These are phyloP conservation scores for Cruciata laevipes DNA, from an alignment of 257 asterid genomes.

Conservation along the genomic window DNA sequence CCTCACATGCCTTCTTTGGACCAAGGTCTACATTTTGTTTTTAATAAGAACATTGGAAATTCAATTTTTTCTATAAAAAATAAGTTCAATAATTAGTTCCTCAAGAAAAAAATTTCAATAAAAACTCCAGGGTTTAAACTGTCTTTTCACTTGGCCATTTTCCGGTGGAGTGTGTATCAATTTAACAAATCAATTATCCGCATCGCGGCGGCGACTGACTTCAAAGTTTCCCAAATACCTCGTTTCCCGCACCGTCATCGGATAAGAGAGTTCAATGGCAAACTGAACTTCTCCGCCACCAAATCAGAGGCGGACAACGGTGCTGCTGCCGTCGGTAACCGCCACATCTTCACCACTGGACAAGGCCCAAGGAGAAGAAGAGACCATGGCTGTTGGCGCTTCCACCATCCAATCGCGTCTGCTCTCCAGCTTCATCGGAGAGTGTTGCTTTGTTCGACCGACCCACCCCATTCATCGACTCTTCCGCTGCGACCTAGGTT, in stretches of 20 bases:
- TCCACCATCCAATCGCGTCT: constrained; percentile 58
- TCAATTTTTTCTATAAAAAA: no score
- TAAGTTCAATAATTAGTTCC: no score
- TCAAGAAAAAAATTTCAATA: no score
- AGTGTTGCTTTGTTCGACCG: constrained; percentile 41
- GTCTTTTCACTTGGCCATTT: background rate
- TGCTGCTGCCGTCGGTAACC: background rate
- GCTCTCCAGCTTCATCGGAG: constrained; percentile 57
- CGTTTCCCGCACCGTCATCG: background rate
- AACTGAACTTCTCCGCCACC: constrained; percentile 4
- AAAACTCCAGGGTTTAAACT: background rate
- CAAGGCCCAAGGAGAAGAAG: background rate
- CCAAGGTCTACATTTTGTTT: no score
- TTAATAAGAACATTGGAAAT: no score
- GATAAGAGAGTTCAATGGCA: constrained; percentile 6
- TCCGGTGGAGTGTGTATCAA: background rate
- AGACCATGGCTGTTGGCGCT: constrained; percentile 30
- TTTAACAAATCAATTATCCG: constrained; percentile 1
- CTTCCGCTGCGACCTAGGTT: constrained; percentile 51
- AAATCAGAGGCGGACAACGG: constrained; percentile 1
- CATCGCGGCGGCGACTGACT: constrained; percentile 1
- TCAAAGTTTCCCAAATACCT: background rate
- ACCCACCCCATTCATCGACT: constrained; percentile 35
- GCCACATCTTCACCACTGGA: no score
- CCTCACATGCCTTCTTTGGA: no score